Conservation (phyloP, 2,329 filamentous ascomycete genomes). For the Westerdykella ornata region DNA sequence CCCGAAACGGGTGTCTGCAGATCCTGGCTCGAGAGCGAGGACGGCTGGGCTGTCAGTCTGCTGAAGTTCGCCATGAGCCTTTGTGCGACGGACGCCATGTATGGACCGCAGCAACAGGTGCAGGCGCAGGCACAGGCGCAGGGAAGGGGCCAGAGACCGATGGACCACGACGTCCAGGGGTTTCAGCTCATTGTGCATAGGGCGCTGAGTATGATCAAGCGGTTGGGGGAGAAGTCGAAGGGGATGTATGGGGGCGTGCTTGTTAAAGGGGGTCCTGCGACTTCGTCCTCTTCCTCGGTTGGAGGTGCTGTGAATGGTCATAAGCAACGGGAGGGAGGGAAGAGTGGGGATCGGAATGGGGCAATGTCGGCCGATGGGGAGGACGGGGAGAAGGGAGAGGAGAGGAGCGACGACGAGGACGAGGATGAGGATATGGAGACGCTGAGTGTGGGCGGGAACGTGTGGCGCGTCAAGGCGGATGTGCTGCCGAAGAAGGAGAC, state of each 20-base stretch:
- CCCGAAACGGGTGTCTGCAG: slow-evolving; percentile 67
- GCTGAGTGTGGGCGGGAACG: slow-evolving; percentile 24
- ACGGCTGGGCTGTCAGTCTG: slow-evolving; percentile 76
- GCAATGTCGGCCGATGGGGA: slow-evolving; percentile 15
- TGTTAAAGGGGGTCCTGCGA: slow-evolving; percentile 21
- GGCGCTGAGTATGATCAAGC: slow-evolving; percentile 43
- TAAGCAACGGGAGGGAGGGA: slow-evolving; percentile 1
- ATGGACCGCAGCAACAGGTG: slow-evolving; percentile 20
- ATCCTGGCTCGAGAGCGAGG: slow-evolving; percentile 74
- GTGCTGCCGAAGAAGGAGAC: slow-evolving; percentile 42
- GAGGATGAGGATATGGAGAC: slow-evolving; percentile 31
- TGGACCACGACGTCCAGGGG: slow-evolving; percentile 31
- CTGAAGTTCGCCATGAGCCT: slow-evolving; percentile 68
- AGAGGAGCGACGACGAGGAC: slow-evolving; percentile 20
- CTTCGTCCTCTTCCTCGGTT: no score
- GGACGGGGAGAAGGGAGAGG: slow-evolving; percentile 15
- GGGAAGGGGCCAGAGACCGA: slow-evolving; percentile 23
- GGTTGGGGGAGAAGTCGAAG: slow-evolving; percentile 42
- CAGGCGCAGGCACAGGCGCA: slow-evolving; percentile 6
- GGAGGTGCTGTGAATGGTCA: not conserved
- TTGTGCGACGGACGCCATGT: slow-evolving; percentile 24
- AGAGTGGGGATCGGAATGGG: slow-evolving; percentile 15
- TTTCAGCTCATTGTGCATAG: slow-evolving; percentile 41
- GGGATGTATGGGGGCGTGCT: slow-evolving; percentile 23
- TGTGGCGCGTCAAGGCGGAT: slow-evolving; percentile 35